Evolutionary conservation across 345 rosid species (phyloP).

Genomic region (Camelina neglecta): DNA sequence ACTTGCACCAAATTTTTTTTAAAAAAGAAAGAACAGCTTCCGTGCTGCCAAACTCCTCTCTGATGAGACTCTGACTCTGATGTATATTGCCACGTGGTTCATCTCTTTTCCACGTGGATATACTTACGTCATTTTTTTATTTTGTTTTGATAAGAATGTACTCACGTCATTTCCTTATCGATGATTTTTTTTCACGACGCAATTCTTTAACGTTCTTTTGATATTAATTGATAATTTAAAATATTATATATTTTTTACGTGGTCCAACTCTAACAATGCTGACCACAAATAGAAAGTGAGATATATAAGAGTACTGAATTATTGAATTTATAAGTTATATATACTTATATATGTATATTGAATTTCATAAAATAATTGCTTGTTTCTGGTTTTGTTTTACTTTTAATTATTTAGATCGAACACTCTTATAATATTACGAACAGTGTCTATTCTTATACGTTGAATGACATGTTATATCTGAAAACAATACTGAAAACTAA

Average conservation of each 20-base stretch:
- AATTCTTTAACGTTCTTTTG: neutral
- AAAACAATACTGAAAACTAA: neutral
- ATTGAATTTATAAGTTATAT: no score
- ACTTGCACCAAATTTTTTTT: constrained; percentile 28
- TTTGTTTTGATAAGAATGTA: no score
- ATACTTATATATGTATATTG: no score
- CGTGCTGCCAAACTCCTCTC: constrained; percentile 16
- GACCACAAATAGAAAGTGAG: no score
- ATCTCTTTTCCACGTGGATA: constrained; percentile 12
- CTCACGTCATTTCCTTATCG: neutral
- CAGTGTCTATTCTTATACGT: neutral
- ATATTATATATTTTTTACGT: neutral
- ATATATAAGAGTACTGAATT: no score
- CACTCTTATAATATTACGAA: neutral
- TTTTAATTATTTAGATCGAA: neutral
- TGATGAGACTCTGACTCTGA: neutral
- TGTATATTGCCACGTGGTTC: constrained; percentile 22
- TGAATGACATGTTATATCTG: neutral
- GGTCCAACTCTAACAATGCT: neutral
- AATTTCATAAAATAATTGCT: neutral
- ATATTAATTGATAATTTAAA: neutral
- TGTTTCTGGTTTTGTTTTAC: neutral
- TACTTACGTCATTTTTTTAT: constrained; percentile 1
- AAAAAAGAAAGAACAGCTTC: constrained; percentile 20
- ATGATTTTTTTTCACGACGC: neutral